Base-by-base conservation (phyloP, 768 basidiomycete genomes). In the Tricholoma saponaceum region DNA sequence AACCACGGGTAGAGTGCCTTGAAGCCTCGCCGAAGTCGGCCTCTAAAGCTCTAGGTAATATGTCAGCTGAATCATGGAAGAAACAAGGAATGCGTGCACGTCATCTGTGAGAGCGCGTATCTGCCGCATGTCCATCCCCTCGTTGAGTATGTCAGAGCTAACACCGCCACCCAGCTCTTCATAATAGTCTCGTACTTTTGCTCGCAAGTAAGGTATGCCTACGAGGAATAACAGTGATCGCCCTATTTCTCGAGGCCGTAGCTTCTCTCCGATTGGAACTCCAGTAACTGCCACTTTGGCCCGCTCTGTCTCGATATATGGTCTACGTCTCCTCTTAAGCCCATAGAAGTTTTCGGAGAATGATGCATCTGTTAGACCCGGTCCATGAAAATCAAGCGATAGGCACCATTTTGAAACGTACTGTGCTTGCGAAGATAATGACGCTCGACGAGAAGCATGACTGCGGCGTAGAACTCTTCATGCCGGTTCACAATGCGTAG, bases 331-430 rank as follows among this genome's bases (percentile, higher is more conserved):
- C 43, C 95, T 76, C 68, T 94, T 94, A 49, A 99, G 73, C 0
- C 92, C 92, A 71, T 98, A 98, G 69, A 99, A 98, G 65, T 96
- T 90, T 71, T 98, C 96, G 4, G 96, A 81, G 66, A 98, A 95
- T 1, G 93, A 94, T 20, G 95, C 92, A 71, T 88, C 96, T 97
- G 46, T 22, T 23, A n/a, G 16, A 13, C 22, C 46, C 49, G 25
- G 28, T 32, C 14, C 25, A 47, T 52, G 4, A 41, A 51, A n/a
- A 47, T 23, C 14, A 25, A 14, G 22, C 12, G 8, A 2, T 3
- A 39, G 5, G 3, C 37, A 16, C 16, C 18, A 30, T 12, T 12
- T 46, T n/a, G 43, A 16, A 25, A 70, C 87, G 58, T 60, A 95
- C 95, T 85, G 65, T 95, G 85, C 68, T 86, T 89, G 60, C 82